Evolutionary conservation across 2,329 filamentous ascomycete species (phyloP).

Genomic region (Catunica adiposa): DNA sequence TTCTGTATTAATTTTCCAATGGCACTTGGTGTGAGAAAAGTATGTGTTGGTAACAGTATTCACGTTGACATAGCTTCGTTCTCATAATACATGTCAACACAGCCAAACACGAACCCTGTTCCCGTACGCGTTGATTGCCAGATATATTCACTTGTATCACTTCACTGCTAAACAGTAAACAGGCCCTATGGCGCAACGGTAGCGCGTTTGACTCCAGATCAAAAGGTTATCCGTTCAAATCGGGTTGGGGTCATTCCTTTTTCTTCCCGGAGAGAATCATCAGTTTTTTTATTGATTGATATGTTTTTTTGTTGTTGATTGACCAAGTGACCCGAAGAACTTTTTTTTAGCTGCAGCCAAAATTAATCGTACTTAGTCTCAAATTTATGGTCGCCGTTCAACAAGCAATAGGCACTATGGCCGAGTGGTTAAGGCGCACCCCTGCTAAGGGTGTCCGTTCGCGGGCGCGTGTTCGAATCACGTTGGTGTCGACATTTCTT

Average conservation of each 20-base stretch:
- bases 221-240: slow-evolving; percentile 16
- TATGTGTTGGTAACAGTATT: no score
- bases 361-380: not conserved
- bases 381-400: not conserved
- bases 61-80: no score
- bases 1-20: no score
- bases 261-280: no score
- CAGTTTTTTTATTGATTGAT: no score
- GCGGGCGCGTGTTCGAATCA: slow-evolving; percentile 15
- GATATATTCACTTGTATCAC: not conserved
- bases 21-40: no score
- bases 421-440: slow-evolving; percentile 15
- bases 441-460: slow-evolving; percentile 14
- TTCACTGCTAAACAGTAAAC: not conserved
- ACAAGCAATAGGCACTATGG: slow-evolving; percentile 10
- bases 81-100: no score
- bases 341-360: no score
- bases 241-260: slow-evolving; percentile 14
- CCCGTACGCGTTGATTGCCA: not conserved
- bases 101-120: not conserved
- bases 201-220: slow-evolving; percentile 16
- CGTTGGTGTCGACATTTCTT: slow-evolving; percentile 14
- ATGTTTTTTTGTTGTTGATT: no score
- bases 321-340: no score
- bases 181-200: slow-evolving; percentile 14